Evolutionary conservation across 2,329 filamentous ascomycete species (phyloP).

Genomic region (Torrubiellomyces zombiae): DNA sequence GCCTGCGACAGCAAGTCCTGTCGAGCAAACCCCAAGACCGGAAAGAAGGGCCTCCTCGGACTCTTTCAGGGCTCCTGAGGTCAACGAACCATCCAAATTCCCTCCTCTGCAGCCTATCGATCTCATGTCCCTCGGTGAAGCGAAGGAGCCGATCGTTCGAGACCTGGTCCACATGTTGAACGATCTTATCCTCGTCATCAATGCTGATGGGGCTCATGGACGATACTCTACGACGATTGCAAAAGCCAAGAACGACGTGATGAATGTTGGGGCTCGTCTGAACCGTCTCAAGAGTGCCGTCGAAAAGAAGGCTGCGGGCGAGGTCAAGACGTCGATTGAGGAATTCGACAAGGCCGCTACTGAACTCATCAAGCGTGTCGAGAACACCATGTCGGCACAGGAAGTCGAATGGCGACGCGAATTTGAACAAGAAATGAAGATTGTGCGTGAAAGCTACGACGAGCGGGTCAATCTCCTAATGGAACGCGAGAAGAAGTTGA

Average conservation of each 20-base stretch:
- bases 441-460: constrained; percentile 61
- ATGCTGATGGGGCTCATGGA: constrained; percentile 62
- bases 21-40: constrained; percentile 6
- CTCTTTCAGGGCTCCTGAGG: constrained; percentile 38
- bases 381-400: constrained; percentile 65
- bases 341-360: constrained; percentile 79
- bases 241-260: constrained; percentile 73
- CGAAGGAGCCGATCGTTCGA: constrained; percentile 75
- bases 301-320: constrained; percentile 53
- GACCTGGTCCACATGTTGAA: constrained; percentile 92
- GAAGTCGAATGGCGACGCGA: constrained; percentile 73
- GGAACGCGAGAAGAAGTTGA: constrained; percentile 61
- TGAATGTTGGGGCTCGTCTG: constrained; percentile 65
- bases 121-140: constrained; percentile 56
- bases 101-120: constrained; percentile 58
- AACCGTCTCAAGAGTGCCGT: constrained; percentile 52
- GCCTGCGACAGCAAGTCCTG: constrained; percentile 15
- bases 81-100: constrained; percentile 47
- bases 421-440: constrained; percentile 72
- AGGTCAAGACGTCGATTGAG: constrained; percentile 53
- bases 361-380: constrained; percentile 76
- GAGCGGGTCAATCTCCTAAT: constrained; percentile 64
- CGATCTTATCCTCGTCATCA: constrained; percentile 85
- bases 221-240: constrained; percentile 65
- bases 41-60: constrained; percentile 14